A percentile compares a stretch with the other conserved stretches of the same genome.
phyloP scores from a whole-genome alignment of 2,329 filamentous ascomycete genomes.

The Aspergillus pseudotamarii region DNA sequence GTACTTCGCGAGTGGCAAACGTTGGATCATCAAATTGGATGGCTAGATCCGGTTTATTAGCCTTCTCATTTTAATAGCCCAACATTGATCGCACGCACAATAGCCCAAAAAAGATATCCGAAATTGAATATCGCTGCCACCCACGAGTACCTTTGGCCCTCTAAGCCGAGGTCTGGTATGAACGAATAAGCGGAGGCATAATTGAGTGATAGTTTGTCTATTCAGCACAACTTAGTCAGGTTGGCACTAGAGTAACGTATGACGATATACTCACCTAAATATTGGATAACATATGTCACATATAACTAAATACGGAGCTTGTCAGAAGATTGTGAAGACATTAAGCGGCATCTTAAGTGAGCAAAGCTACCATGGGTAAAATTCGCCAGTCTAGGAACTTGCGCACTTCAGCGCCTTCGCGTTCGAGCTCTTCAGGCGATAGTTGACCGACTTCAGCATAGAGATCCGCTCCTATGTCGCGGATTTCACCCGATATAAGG shows the following conservation, averaged over 20 bases:
- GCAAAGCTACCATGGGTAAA: slow-evolving; percentile 46
- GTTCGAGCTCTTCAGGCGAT: slow-evolving; percentile 47
- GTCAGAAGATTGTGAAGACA: slow-evolving; percentile 11
- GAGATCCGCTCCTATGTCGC: slow-evolving; percentile 50
- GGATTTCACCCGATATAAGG: slow-evolving; percentile 24
- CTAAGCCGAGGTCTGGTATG: slow-evolving; percentile 45
- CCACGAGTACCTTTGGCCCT: slow-evolving; percentile 49
- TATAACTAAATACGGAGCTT: slow-evolving; percentile 30
- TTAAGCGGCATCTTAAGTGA: neutral
- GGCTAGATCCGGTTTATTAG: slow-evolving; percentile 32
- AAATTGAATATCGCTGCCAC: slow-evolving; percentile 50
- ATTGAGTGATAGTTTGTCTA: slow-evolving; percentile 35
- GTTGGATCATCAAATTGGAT: slow-evolving; percentile 46
- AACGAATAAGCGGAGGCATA: slow-evolving; percentile 48
- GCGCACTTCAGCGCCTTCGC: slow-evolving; percentile 45
- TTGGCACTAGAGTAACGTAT: neutral
- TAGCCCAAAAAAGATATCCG: slow-evolving; percentile 39
- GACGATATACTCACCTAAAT: slow-evolving; percentile 37
- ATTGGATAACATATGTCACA: slow-evolving; percentile 51
- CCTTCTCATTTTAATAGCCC: slow-evolving; percentile 14
- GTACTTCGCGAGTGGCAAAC: slow-evolving; percentile 46
- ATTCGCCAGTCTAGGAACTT: slow-evolving; percentile 51
- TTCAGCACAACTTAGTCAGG: neutral
- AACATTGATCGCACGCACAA: neutral
- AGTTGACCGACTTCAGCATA: slow-evolving; percentile 50